Evolutionary conservation across 306 rosid species (phyloP).

Genomic region (Dalbergia oliveri): DNA sequence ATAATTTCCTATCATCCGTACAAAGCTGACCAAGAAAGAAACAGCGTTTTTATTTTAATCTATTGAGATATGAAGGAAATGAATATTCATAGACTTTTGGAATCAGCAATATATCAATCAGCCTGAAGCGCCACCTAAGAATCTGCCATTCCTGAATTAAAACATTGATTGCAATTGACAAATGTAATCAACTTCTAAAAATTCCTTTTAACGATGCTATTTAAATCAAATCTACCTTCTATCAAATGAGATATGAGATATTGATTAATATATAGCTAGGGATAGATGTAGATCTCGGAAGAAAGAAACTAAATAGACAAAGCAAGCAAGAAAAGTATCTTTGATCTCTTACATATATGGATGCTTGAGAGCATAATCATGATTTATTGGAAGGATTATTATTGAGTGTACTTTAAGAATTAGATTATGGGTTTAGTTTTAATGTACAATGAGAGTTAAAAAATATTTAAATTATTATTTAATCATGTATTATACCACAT

Average conservation of each 20-base stretch:
- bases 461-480: too few species aligned
- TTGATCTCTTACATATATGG: background rate
- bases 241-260: background rate
- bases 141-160: background rate
- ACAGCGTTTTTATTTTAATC: background rate
- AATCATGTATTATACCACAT: too few species aligned
- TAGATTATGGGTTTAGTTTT: background rate
- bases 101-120: background rate
- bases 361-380: background rate
- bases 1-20: background rate
- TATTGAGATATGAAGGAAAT: background rate
- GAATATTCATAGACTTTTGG: background rate
- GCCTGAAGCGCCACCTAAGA: background rate
- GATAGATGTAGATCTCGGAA: too few species aligned
- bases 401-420: background rate
- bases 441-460: too few species aligned
- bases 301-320: too few species aligned
- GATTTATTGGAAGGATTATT: background rate
- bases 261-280: too few species aligned
- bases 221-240: background rate
- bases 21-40: background rate
- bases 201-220: background rate
- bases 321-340: too few species aligned
- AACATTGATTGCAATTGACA: constrained; percentile 4
- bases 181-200: background rate